phyloP scores from a whole-genome alignment of 768 basidiomycete species.

The Kwoniella europaea region DNA sequence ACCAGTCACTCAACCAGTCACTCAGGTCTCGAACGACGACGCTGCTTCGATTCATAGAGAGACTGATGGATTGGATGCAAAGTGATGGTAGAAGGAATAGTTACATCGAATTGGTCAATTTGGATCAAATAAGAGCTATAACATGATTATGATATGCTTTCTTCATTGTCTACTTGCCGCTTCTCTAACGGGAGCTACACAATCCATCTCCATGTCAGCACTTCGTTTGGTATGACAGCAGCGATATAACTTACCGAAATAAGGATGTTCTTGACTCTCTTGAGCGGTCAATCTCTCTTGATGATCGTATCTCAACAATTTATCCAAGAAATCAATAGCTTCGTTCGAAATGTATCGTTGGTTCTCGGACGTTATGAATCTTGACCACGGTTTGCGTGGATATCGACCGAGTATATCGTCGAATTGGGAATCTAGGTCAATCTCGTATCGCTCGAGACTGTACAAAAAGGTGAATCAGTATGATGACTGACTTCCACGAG shows the following conservation, averaged over 20 bases:
- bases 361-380: conserved; percentile 90
- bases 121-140: no score
- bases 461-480: no score
- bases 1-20: no score
- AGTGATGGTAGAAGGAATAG: no score
- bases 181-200: conserved; percentile 42
- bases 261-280: conserved; percentile 89
- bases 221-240: not conserved
- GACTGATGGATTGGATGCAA: no score
- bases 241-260: conserved; percentile 67
- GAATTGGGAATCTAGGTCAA: conserved; percentile 92
- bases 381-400: conserved; percentile 91
- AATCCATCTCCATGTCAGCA: not conserved
- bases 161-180: conserved; percentile 28
- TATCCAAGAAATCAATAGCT: conserved; percentile 94
- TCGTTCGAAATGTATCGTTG: conserved; percentile 96
- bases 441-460: conserved; percentile 70
- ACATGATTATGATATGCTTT: no score
- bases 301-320: conserved; percentile 93
- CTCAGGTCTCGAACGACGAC: no score
- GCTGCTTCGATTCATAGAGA: no score
- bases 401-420: conserved; percentile 94
- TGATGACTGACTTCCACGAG: no score
- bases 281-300: conserved; percentile 93
- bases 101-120: no score